Conservation (phyloP, 352 stramenopile genomes). For the Halophytophthora polymorphica region DNA sequence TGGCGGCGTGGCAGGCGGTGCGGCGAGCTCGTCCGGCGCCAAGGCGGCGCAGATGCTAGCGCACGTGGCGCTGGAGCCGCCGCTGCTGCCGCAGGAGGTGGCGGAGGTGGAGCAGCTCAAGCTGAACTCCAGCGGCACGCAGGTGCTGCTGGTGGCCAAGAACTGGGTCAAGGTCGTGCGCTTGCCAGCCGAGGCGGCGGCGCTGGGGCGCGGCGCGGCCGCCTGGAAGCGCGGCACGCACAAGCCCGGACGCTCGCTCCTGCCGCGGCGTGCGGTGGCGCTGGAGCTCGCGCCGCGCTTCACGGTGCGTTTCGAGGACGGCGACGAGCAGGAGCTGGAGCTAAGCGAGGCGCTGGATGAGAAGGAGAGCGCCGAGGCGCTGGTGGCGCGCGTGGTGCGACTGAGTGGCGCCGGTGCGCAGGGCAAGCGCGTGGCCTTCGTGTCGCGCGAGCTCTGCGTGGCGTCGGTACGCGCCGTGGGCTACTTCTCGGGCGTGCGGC, state of each 20-base stretch:
- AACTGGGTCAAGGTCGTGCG: conserved; percentile 59
- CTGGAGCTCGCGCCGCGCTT: conserved; percentile 30
- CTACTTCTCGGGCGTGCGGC: conserved; percentile 50
- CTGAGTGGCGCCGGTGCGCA: conserved; percentile 6
- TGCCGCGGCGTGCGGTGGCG: conserved; percentile 11
- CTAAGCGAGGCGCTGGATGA: conserved; percentile 12
- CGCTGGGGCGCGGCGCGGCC: conserved; percentile 6
- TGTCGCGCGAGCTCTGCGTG: conserved; percentile 56
- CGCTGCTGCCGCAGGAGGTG: conserved; percentile 42
- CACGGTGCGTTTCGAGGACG: conserved; percentile 48
- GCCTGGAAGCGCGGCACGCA: not conserved
- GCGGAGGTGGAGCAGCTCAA: conserved; percentile 55
- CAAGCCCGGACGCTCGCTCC: conserved; percentile 10
- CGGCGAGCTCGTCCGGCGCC: too few species aligned
- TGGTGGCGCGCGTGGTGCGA: conserved; percentile 31
- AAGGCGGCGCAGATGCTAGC: conserved; percentile 23
- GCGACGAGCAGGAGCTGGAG: conserved; percentile 23
- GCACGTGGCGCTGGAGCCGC: conserved; percentile 62
- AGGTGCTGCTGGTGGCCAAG: conserved; percentile 52
- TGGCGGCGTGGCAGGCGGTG: too few species aligned
- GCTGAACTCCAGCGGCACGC: conserved; percentile 51
- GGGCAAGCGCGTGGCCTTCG: conserved; percentile 30
- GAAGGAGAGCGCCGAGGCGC: conserved; percentile 13
- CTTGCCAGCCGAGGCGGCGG: conserved; percentile 27
- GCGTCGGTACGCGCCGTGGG: conserved; percentile 49